phyloP scores from a whole-genome alignment of 176 grass and related monocot genomes.

The Thalia dealbata region DNA sequence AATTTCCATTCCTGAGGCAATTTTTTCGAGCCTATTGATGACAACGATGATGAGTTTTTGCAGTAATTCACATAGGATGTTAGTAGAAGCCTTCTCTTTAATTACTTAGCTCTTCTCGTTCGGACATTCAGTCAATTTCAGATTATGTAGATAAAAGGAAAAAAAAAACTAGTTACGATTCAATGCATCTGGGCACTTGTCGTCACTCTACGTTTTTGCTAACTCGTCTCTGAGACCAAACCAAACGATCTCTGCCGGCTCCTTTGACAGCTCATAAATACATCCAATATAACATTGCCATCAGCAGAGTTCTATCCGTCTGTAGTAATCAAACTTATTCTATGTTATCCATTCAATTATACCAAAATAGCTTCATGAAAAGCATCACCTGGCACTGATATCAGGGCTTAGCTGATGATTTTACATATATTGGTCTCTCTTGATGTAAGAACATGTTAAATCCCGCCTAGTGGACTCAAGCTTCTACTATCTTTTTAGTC shows the following conservation, averaged over 20 bases:
- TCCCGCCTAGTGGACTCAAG: too few relatives aligned
- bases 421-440: too few relatives aligned
- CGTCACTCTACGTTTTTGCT: neutral
- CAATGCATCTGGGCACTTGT: neutral
- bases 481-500: too few relatives aligned
- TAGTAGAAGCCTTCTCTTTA: neutral
- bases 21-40: neutral
- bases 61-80: neutral
- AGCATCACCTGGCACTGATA: too few relatives aligned
- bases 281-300: too few relatives aligned
- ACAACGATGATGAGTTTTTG: neutral
- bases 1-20: neutral
- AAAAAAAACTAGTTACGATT: neutral
- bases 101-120: neutral
- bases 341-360: too few relatives aligned
- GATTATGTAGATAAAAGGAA: neutral
- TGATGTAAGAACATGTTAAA: too few relatives aligned
- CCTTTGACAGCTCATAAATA: neutral
- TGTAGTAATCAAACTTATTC: too few relatives aligned
- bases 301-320: too few relatives aligned
- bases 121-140: neutral
- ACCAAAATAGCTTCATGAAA: too few relatives aligned
- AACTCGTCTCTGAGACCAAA: neutral
- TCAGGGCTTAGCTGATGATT: too few relatives aligned
- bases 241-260: neutral